These are phyloP conservation scores for Seiridium unicorne DNA, from an alignment of 2,329 filamentous ascomycete genomes.

Conservation along the genomic window DNA sequence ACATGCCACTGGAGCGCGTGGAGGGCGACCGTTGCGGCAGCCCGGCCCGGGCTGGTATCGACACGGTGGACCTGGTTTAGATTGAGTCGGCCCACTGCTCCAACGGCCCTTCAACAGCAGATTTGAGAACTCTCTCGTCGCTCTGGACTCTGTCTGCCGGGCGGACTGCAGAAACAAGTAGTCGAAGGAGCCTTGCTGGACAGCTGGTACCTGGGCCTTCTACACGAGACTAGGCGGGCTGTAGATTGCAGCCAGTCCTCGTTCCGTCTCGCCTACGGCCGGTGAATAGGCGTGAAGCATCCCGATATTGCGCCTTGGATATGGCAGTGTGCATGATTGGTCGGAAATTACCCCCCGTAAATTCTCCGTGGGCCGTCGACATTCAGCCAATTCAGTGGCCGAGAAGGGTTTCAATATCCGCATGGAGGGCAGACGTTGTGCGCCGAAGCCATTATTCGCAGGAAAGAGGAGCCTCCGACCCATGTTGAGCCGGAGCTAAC, in stretches of 20 bases:
- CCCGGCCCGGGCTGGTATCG: constrained; percentile 28
- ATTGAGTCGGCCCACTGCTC: constrained; percentile 31
- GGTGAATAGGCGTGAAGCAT: not conserved
- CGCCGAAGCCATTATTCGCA: not conserved
- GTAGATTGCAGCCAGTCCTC: not conserved
- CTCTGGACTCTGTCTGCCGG: not conserved
- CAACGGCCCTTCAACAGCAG: constrained; percentile 11
- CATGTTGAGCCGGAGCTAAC: not conserved
- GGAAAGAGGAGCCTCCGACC: constrained; percentile 3
- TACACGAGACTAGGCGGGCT: not conserved
- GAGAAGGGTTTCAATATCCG: not conserved
- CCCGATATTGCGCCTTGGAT: not conserved
- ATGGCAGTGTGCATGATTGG: not conserved
- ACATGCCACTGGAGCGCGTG: not conserved
- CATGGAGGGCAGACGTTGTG: not conserved
- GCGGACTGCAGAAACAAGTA: not conserved
- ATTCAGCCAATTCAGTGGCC: not conserved
- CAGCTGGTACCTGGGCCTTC: not conserved
- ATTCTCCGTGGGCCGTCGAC: constrained; percentile 5
- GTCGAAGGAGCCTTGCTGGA: not conserved
- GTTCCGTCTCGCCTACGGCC: constrained; percentile 1
- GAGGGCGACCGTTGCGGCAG: constrained; percentile 22
- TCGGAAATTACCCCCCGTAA: constrained; percentile 4
- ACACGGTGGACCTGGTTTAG: constrained; percentile 21
- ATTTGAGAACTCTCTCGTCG: not conserved